phyloP scores from a whole-genome alignment of 2,329 filamentous ascomycete genomes.

The Chlorencoelia australis region DNA sequence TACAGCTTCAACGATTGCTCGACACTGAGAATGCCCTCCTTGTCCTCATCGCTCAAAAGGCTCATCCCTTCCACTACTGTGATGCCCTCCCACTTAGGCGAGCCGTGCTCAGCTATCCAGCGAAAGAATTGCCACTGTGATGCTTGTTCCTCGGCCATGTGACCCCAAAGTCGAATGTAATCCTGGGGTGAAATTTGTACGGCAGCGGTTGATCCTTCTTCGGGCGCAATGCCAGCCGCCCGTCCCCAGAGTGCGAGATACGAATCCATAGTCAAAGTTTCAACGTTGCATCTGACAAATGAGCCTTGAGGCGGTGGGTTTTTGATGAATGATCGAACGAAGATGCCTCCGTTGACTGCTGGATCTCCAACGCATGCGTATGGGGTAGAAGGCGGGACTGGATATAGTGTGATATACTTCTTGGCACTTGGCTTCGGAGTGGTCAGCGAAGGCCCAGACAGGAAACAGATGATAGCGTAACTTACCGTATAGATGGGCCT shows the following conservation, averaged over 20 bases:
- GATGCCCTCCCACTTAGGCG: too few relatives aligned
- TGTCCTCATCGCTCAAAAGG: too few relatives aligned
- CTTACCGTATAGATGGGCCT: slow-evolving; percentile 2
- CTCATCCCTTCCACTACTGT: too few relatives aligned
- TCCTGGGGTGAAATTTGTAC: slow-evolving; percentile 1
- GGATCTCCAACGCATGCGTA: slow-evolving; percentile 4
- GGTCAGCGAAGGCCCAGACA: background rate
- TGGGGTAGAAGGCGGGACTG: background rate
- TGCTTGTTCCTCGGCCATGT: slow-evolving; percentile 4
- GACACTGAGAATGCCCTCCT: too few relatives aligned
- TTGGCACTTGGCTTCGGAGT: slow-evolving; percentile 2
- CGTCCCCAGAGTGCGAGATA: slow-evolving; percentile 3
- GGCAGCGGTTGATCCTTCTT: background rate
- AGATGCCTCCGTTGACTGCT: background rate
- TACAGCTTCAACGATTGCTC: too few relatives aligned
- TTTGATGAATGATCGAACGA: slow-evolving; percentile 1
- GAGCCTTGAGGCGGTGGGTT: background rate
- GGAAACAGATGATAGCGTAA: background rate
- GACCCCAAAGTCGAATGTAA: slow-evolving; percentile 1
- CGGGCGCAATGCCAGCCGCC: slow-evolving; percentile 1
- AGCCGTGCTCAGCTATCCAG: too few relatives aligned
- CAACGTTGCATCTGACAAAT: slow-evolving; percentile 3
- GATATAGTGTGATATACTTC: slow-evolving; percentile 4
- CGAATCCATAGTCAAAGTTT: slow-evolving; percentile 2
- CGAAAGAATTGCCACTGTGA: slow-evolving; percentile 5